phyloP scores from a whole-genome alignment of 345 rosid genomes.

The Punica granatum region DNA sequence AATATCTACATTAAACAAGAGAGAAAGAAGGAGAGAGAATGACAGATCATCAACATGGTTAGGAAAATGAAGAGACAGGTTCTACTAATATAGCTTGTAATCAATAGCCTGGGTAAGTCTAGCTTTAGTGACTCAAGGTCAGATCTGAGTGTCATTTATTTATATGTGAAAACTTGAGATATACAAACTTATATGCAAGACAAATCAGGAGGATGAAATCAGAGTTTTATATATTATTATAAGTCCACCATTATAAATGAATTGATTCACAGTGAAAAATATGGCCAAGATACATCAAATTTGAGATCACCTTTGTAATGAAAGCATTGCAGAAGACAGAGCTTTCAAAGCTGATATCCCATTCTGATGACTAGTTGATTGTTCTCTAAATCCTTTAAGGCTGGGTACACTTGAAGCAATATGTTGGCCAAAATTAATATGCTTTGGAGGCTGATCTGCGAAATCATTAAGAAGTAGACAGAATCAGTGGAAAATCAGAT shows the following conservation, averaged over 20 bases:
- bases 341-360: conserved; percentile 50
- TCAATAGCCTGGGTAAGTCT: not conserved
- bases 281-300: not conserved
- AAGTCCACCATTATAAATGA: not conserved
- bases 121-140: not conserved
- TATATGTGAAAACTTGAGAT: not conserved
- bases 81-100: not conserved
- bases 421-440: conserved; percentile 51
- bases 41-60: not conserved
- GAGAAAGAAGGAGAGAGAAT: not conserved
- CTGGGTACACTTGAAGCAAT: conserved; percentile 65
- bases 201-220: not conserved
- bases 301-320: conserved; percentile 57
- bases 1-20: not conserved
- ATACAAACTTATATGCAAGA: not conserved
- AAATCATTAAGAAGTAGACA: not conserved
- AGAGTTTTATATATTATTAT: not conserved
- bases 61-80: not conserved
- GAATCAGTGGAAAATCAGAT: not conserved
- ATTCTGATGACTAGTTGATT: conserved; percentile 38
- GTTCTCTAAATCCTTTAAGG: conserved; percentile 46
- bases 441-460: conserved; percentile 68
- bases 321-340: conserved; percentile 71
- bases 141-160: not conserved
- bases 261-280: not conserved